Evolutionary conservation across 441 rosid genomes (phyloP), one percentile per base, ranked within the genome.

Genomic region (Geranium incanum): DNA sequence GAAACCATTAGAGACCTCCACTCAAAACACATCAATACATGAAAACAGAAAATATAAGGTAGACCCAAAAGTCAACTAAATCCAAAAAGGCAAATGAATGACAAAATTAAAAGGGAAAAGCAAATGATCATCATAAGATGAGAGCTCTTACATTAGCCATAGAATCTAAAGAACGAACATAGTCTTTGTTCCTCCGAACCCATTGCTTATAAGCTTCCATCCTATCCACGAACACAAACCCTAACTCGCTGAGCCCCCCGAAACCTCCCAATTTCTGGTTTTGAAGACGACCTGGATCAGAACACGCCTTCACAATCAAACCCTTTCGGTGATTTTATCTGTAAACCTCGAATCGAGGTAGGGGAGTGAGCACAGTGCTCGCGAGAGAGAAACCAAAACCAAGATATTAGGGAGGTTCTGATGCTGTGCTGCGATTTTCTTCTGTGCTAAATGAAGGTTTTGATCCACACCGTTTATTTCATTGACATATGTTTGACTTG

Each of bases 161-260:
- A 70, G 99, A 92, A 77, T 94, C 93, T 71, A 95, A 75, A 28
- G 98, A 88, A 81, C 89, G 95, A 41, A 92, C 95, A 76, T 86
- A 87, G 72, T 88, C 99, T 82, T 78, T 89, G 69, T 92, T 91
- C 72, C 81, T 89, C 81, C 95, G 85, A 68, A 95, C 90, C 98
- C 99, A 92, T 75, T 80, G 78, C 89, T 86, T 92, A 76, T 95
- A 95, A 72, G 88, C 88, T 71, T 90, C 99, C 97, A 95, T 90
- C 50, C 50, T 3, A 18, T 5, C 63, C 67, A 64, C n/a, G 28
- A 23, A 59, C 70, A 59, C 15, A 64, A 73, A 16, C 74, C 69
- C 74, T 67, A 65, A 63, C 52, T 64, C 39, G 57, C 9, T 9
- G 52, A 55, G 63, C 4, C 48, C n/a, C 28, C 2, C n/a, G 36